Base-by-base conservation (phyloP, 306 rosid species). In the Styphnolobium japonicum region DNA sequence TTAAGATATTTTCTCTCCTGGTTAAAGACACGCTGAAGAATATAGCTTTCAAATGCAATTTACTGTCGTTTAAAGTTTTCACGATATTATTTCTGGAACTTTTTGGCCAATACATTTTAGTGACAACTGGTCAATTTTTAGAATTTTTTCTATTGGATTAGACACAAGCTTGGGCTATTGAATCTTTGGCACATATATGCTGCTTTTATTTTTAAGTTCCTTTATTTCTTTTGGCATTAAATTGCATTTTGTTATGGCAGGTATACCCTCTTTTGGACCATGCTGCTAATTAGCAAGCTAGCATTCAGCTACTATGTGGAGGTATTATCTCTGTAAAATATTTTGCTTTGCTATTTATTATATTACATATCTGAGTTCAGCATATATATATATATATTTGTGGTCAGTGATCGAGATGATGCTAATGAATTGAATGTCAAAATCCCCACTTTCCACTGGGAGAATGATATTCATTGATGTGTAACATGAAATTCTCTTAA, bases 281-380 rank as follows among this genome's bases (percentile, higher is more conserved):
- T 93, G 91, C 91, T 96, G 73, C 85, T 96, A 52, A 89, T 96
- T 78, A 91, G 98, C 92, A 96, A 96, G 90, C 82, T 96, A 8
- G 96, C 96, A 34, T 96, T 96, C 89, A 96, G 98, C 93, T 96
- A 89, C 89, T 96, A 87, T 79, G 99, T 96, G 82, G 98, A 96
- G 99, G 99, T 96, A 84, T 56, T 48, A 62, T 73, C 21, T 63
- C 52, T 71, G 14, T 61, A 37, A 60, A 48, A 29, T 70, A 14
- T 43, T 46, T 61, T 16, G 29, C 37, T 68, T 69, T 31, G 9
- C 10, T 34, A 9, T 46, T 78, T 57, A 1, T 31, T 19, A 36
- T 16, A 7, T 68, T 21, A 19, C 8, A 31, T 27, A 68, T 10
- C 23, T 18, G 23, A 9, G 37, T 42, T 62, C 12, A 48, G 69